Evolutionary conservation across 2,329 filamentous ascomycete species (phyloP).

Genomic region (Verticillium albo-atrum): DNA sequence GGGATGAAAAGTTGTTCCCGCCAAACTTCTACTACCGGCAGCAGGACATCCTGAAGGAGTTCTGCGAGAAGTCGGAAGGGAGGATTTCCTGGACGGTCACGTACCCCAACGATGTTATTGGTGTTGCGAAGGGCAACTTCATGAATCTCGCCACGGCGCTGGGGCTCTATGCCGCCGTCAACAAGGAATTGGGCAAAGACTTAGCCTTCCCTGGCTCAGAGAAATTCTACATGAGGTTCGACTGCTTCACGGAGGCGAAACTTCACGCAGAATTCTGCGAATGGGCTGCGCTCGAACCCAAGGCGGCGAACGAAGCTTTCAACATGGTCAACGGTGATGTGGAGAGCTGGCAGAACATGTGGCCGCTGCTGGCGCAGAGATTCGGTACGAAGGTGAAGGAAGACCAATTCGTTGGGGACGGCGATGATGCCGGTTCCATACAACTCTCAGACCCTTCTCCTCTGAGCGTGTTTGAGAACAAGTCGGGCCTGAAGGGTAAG

Average conservation of each 20-base stretch:
- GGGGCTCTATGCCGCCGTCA: slow-evolving; percentile 33
- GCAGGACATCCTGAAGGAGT: slow-evolving; percentile 34
- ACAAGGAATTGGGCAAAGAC: slow-evolving; percentile 24
- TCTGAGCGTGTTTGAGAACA: slow-evolving; percentile 19
- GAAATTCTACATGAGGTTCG: slow-evolving; percentile 27
- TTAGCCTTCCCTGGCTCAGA: slow-evolving; percentile 28
- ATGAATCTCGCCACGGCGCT: slow-evolving; percentile 35
- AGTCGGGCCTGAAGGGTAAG: slow-evolving; percentile 19
- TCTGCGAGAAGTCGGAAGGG: slow-evolving; percentile 11
- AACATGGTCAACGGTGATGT: slow-evolving; percentile 36
- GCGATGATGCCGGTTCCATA: slow-evolving; percentile 9
- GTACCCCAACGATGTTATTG: slow-evolving; percentile 28
- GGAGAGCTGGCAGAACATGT: slow-evolving; percentile 35
- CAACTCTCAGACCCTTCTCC: slow-evolving; percentile 21
- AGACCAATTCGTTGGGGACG: slow-evolving; percentile 19
- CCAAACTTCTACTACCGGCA: slow-evolving; percentile 50
- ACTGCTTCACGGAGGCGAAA: slow-evolving; percentile 24
- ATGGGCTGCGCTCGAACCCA: slow-evolving; percentile 23
- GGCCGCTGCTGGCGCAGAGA: slow-evolving; percentile 30
- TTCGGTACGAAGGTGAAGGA: slow-evolving; percentile 28
- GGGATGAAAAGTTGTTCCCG: slow-evolving; percentile 14
- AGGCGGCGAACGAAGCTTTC: slow-evolving; percentile 32
- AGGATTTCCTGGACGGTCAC: slow-evolving; percentile 21
- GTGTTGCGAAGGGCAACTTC: slow-evolving; percentile 26
- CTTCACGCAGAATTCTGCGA: slow-evolving; percentile 30